Conservation (phyloP, 805 yeast genomes). For the Candida xiaguanensis region DNA sequence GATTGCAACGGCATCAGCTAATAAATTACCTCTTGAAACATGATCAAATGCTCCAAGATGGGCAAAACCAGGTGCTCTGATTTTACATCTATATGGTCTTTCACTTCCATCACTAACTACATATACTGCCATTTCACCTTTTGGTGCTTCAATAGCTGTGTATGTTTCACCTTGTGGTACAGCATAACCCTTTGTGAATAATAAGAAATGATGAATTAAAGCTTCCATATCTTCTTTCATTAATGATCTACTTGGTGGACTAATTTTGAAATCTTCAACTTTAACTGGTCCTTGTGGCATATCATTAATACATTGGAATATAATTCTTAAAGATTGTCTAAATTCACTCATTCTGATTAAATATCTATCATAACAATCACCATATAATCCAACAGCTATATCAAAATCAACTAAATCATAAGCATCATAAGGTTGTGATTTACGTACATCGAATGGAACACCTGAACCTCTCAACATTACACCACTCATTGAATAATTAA, state of each 20-base stretch:
- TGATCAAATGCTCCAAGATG: slow-evolving; percentile 88
- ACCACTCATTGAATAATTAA: slow-evolving; percentile 76
- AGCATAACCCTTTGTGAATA: slow-evolving; percentile 82
- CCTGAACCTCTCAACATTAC: slow-evolving; percentile 92
- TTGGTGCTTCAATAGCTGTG: slow-evolving; percentile 90
- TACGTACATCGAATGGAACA: slow-evolving; percentile 81
- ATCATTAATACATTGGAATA: slow-evolving; percentile 84
- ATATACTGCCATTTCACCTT: slow-evolving; percentile 92
- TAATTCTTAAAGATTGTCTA: slow-evolving; percentile 84
- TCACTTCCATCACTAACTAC: slow-evolving; percentile 86
- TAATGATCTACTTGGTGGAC: slow-evolving; percentile 73
- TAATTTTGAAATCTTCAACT: slow-evolving; percentile 83
- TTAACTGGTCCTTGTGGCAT: slow-evolving; percentile 92
- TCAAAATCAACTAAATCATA: slow-evolving; percentile 84
- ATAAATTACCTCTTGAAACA: slow-evolving; percentile 77
- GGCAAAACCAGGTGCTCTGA: slow-evolving; percentile 93
- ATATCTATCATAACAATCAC: slow-evolving; percentile 91
- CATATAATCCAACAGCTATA: slow-evolving; percentile 79
- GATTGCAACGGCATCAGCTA: slow-evolving; percentile 91
- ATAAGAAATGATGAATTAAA: slow-evolving; percentile 81
- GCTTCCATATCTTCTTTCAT: slow-evolving; percentile 96
- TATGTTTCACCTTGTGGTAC: slow-evolving; percentile 92
- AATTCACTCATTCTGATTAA: slow-evolving; percentile 87
- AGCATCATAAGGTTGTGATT: slow-evolving; percentile 86
- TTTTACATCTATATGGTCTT: slow-evolving; percentile 88